phyloP scores from a whole-genome alignment of 2,329 filamentous ascomycete species.

The Alternaria metachromatica region DNA sequence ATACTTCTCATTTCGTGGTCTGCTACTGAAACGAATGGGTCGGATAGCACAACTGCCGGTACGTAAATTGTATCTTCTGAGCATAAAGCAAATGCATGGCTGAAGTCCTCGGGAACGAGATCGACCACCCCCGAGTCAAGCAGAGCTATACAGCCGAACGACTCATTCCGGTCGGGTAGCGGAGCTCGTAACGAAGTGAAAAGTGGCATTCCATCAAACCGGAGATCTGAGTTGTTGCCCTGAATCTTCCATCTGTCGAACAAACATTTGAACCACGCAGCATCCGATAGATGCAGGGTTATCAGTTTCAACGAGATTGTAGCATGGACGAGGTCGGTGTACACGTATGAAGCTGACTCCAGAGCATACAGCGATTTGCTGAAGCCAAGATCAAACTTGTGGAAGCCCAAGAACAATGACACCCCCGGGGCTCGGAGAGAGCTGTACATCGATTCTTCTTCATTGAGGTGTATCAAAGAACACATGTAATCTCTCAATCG shows the following conservation, averaged over 20 bases:
- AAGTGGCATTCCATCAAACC: neutral
- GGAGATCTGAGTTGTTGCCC: neutral
- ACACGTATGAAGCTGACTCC: neutral
- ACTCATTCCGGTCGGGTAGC: neutral
- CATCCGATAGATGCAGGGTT: neutral
- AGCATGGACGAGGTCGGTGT: neutral
- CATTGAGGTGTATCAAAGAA: neutral
- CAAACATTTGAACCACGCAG: neutral
- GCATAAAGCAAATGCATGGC: neutral
- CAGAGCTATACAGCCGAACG: slow-evolving; percentile 5
- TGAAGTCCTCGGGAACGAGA: neutral
- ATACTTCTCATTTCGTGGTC: neutral
- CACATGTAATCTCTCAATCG: neutral
- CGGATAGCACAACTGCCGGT: neutral
- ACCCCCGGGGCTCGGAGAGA: neutral
- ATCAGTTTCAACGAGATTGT: neutral
- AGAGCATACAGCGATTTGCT: neutral
- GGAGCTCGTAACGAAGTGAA: neutral
- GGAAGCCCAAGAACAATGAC: neutral
- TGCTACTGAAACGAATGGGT: neutral
- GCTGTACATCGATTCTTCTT: neutral
- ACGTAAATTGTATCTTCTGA: slow-evolving; percentile 10
- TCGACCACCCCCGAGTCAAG: slow-evolving; percentile 9
- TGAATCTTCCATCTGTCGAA: neutral
- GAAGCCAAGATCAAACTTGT: neutral